phyloP scores from a whole-genome alignment of 805 yeast genomes.

The Grigorovia transvaalensis region DNA sequence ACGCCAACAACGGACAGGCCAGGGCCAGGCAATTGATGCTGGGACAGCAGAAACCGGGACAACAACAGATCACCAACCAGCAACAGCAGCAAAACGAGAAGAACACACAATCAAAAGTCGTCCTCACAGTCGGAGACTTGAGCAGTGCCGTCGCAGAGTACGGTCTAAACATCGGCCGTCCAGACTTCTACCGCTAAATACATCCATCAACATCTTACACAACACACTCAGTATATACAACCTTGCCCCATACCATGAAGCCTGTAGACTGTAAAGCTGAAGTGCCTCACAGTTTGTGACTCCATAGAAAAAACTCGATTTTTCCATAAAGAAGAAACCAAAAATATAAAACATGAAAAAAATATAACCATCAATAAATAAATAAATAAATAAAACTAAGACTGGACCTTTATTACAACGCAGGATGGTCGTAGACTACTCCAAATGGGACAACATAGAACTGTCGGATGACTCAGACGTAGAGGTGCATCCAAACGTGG shows the following conservation, averaged over 20 bases:
- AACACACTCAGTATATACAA: background rate
- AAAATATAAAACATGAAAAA: no score
- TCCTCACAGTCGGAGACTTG: slow-evolving; percentile 85
- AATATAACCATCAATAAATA: no score
- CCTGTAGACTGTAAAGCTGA: no score
- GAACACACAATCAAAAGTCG: slow-evolving; percentile 53
- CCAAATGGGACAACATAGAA: slow-evolving; percentile 96
- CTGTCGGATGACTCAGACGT: slow-evolving; percentile 93
- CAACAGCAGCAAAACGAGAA: slow-evolving; percentile 37
- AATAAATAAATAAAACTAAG: background rate
- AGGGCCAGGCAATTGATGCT: slow-evolving; percentile 70
- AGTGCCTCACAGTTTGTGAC: no score
- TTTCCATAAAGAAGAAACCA: no score
- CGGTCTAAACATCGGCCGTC: slow-evolving; percentile 80
- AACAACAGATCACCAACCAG: slow-evolving; percentile 28
- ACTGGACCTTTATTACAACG: no score
- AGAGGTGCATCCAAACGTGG: slow-evolving; percentile 97
- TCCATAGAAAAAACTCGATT: no score
- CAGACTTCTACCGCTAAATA: slow-evolving; percentile 87
- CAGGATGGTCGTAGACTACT: slow-evolving; percentile 78
- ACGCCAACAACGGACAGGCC: slow-evolving; percentile 75
- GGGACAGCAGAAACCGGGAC: slow-evolving; percentile 45
- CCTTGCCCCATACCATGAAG: no score
- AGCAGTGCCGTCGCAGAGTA: slow-evolving; percentile 89
- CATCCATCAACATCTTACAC: no score